These are phyloP conservation scores for Akebia trifoliata DNA, from an alignment of 164 flowering plant genomes.

Conservation along the genomic window DNA sequence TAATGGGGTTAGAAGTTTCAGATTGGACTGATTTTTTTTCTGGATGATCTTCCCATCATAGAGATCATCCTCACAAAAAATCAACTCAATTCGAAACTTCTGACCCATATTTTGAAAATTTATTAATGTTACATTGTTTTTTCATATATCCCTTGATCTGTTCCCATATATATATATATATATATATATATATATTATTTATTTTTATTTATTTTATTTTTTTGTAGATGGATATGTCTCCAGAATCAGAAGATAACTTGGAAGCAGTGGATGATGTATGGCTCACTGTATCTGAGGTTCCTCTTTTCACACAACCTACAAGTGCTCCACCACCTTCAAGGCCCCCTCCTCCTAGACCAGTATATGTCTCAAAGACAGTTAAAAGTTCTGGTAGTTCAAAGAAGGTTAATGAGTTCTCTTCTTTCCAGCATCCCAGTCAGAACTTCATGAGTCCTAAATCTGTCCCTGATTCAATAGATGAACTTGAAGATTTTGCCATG, in stretches of 20 bases:
- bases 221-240: constrained; percentile 33
- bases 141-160: too few relatives aligned
- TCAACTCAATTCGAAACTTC: too few relatives aligned
- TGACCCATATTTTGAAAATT: too few relatives aligned
- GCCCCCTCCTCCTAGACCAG: constrained; percentile 80
- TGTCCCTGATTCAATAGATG: constrained; percentile 47
- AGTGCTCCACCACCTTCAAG: constrained; percentile 97
- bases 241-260: constrained; percentile 38
- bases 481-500: constrained; percentile 76
- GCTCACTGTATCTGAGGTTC: constrained; percentile 87
- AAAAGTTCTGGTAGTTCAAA: constrained; percentile 32
- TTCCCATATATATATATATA: too few relatives aligned
- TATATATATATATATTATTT: too few relatives aligned
- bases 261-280: constrained; percentile 63
- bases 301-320: constrained; percentile 87
- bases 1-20: too few relatives aligned
- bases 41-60: too few relatives aligned
- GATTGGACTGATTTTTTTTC: too few relatives aligned
- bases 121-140: too few relatives aligned
- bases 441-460: constrained; percentile 38
- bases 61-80: too few relatives aligned
- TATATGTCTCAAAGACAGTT: constrained; percentile 36
- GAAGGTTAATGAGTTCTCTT: constrained; percentile 42
- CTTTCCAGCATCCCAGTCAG: constrained; percentile 34
- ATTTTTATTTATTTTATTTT: too few relatives aligned